A percentile compares a stretch with the other conserved stretches of the same genome.
phyloP scores from a whole-genome alignment of 176 grass and related monocot species.

The Eremochloa ophiuroides region DNA sequence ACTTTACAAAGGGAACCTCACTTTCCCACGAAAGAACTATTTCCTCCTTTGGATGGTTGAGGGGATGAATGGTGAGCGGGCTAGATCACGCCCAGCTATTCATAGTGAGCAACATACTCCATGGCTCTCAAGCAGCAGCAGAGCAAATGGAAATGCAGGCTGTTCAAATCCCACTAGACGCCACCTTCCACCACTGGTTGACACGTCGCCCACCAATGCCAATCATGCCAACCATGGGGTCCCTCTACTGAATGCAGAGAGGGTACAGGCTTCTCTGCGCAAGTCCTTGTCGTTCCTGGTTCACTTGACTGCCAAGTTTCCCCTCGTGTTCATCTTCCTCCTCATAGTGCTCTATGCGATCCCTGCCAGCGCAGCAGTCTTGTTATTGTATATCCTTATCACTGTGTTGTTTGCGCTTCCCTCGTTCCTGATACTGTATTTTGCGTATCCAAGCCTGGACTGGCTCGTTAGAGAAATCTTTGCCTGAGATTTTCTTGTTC shows the following conservation, averaged over 20 bases:
- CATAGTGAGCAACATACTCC: conserved; percentile 21
- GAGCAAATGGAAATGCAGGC: conserved; percentile 23
- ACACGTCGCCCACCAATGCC: not conserved
- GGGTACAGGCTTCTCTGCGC: conserved; percentile 50
- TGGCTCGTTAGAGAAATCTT: conserved; percentile 79
- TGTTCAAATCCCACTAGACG: conserved; percentile 25
- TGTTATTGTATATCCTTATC: conserved; percentile 58
- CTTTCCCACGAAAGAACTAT: conserved; percentile 80
- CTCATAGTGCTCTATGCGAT: conserved; percentile 83
- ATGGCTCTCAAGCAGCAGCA: conserved; percentile 30
- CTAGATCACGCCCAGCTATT: conserved; percentile 23
- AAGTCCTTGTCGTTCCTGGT: conserved; percentile 65
- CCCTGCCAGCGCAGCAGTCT: conserved; percentile 62
- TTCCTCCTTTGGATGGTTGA: conserved; percentile 95
- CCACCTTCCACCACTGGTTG: conserved; percentile 2
- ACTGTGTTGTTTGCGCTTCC: conserved; percentile 64
- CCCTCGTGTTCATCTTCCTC: conserved; percentile 71
- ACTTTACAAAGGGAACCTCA: conserved; percentile 71
- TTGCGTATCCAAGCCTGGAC: conserved; percentile 70
- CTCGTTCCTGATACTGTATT: conserved; percentile 76
- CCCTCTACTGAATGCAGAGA: conserved; percentile 47
- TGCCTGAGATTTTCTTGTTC: conserved; percentile 41
- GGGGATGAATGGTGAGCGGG: conserved; percentile 66
- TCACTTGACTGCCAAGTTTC: conserved; percentile 69
- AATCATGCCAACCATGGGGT: conserved; percentile 13